phyloP scores from a whole-genome alignment of 2,329 filamentous ascomycete genomes.

The Aspergillus viridinutans region DNA sequence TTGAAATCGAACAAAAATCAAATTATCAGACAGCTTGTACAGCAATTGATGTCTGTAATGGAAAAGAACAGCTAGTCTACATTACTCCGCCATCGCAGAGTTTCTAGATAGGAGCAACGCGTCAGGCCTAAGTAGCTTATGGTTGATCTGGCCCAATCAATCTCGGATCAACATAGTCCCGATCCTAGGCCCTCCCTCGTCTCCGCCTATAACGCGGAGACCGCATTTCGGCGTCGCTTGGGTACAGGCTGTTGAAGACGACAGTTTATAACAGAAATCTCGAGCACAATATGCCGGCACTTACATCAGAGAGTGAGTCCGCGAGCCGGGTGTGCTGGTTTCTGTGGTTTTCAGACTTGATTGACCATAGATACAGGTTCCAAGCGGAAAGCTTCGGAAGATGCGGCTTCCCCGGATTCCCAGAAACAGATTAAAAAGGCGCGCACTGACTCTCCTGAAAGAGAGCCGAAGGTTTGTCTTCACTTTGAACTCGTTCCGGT shows the following conservation, averaged over 20 bases:
- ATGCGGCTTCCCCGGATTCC: constrained; percentile 41
- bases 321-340: background rate
- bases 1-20: background rate
- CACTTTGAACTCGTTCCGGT: background rate
- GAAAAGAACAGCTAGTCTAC: background rate
- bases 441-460: constrained; percentile 44
- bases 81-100: background rate
- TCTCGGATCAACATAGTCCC: constrained; percentile 22
- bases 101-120: background rate
- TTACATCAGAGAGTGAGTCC: constrained; percentile 31
- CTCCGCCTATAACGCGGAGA: constrained; percentile 13
- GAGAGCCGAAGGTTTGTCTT: constrained; percentile 28
- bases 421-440: constrained; percentile 46
- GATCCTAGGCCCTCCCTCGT: constrained; percentile 16
- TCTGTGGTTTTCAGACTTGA: background rate
- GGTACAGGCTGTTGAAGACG: background rate
- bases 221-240: constrained; percentile 6
- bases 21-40: background rate
- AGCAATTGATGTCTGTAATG: constrained; percentile 4
- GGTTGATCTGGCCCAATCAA: constrained; percentile 19
- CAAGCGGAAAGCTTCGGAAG: constrained; percentile 51
- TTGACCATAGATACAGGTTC: constrained; percentile 22
- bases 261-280: constrained; percentile 1
- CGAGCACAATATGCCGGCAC: constrained; percentile 20
- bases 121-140: background rate